phyloP scores from a whole-genome alignment of 495 filamentous ascomycete genomes.

The Aspergillus leporis region DNA sequence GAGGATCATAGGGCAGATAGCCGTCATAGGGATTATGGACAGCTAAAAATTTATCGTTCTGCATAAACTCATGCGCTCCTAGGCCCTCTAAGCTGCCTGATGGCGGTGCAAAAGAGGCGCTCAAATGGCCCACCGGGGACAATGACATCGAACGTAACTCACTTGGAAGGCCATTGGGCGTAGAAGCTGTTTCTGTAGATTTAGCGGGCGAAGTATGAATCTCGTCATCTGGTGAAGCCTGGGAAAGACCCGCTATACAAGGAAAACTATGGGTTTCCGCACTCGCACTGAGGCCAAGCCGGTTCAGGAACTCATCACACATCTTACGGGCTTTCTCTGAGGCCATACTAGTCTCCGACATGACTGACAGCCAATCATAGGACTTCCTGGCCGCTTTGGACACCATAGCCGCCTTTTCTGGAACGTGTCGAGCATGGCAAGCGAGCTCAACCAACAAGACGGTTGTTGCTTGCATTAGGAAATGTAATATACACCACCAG shows the following conservation, averaged over 20 bases:
- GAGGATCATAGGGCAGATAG: slow-evolving; percentile 40
- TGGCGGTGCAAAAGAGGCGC: slow-evolving; percentile 17
- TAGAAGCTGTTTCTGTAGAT: slow-evolving; percentile 10
- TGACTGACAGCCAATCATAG: slow-evolving; percentile 51
- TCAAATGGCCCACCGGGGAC: slow-evolving; percentile 29
- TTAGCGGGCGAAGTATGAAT: slow-evolving; percentile 10
- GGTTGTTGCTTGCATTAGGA: slow-evolving; percentile 60
- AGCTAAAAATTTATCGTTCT: slow-evolving; percentile 25
- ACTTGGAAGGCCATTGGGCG: slow-evolving; percentile 22
- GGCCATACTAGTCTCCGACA: slow-evolving; percentile 46
- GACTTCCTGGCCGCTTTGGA: slow-evolving; percentile 56
- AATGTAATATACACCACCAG: slow-evolving; percentile 67
- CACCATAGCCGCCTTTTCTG: slow-evolving; percentile 50
- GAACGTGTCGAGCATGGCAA: slow-evolving; percentile 54
- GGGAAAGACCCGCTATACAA: slow-evolving; percentile 11
- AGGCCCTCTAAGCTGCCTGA: slow-evolving; percentile 25
- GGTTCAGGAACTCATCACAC: slow-evolving; percentile 48
- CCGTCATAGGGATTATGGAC: slow-evolving; percentile 31
- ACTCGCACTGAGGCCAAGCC: slow-evolving; percentile 23
- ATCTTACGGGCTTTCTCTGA: slow-evolving; percentile 54
- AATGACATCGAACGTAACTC: slow-evolving; percentile 30
- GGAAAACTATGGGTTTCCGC: slow-evolving; percentile 20
- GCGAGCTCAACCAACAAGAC: slow-evolving; percentile 61
- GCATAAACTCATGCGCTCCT: slow-evolving; percentile 30
- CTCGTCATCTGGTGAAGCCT: slow-evolving; percentile 10